phyloP scores from a whole-genome alignment of 108 stramenopile species.

The Mediolabrus comicus region DNA sequence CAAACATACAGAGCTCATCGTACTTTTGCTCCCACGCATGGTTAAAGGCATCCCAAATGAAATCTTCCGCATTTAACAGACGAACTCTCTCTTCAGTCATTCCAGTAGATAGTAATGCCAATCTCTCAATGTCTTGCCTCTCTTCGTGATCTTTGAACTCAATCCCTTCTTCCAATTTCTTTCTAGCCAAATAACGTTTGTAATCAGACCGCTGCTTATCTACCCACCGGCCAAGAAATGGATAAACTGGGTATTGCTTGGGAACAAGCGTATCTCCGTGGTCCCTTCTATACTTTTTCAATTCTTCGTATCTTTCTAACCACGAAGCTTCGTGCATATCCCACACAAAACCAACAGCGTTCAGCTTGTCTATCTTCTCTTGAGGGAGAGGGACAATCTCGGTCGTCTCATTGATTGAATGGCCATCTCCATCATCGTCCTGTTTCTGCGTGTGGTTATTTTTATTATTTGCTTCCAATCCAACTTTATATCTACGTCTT shows the following conservation, averaged over 20 bases:
- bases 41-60: constrained; percentile 39
- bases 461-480: neutral
- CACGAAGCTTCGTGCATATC: constrained; percentile 44
- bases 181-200: constrained; percentile 27
- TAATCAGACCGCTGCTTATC: constrained; percentile 51
- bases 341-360: constrained; percentile 45
- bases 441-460: neutral
- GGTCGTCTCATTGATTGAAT: neutral
- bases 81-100: constrained; percentile 46
- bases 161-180: constrained; percentile 11
- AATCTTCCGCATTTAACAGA: constrained; percentile 36
- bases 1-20: constrained; percentile 32
- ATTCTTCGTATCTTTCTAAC: constrained; percentile 38
- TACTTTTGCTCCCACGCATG: constrained; percentile 36
- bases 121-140: constrained; percentile 10
- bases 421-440: neutral
- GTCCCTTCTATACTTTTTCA: constrained; percentile 37
- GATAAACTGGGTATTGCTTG: constrained; percentile 30
- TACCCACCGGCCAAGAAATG: constrained; percentile 57
- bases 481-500: constrained; percentile 27
- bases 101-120: constrained; percentile 18
- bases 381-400: constrained; percentile 19
- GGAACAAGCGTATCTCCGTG: constrained; percentile 61
- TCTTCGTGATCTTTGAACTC: constrained; percentile 8
- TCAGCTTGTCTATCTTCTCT: constrained; percentile 39